Conservation (phyloP, 164 flowering plant species). For the Stephania yunnanensis region DNA sequence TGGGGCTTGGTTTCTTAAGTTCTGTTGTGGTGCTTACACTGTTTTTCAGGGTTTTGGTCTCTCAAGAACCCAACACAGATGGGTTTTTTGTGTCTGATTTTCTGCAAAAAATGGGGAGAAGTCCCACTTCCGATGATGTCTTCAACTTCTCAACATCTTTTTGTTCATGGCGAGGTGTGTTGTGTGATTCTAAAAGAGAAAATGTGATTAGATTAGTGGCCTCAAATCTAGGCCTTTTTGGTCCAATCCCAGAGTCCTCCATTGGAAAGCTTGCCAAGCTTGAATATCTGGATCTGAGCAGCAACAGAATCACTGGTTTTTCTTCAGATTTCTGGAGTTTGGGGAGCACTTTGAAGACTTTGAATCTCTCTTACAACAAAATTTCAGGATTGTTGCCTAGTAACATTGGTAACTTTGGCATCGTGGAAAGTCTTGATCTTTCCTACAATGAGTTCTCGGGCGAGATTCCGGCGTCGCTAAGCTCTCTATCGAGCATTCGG, state of each 20-base stretch:
- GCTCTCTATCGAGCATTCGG: conserved; percentile 43
- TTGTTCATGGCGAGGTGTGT: conserved; percentile 68
- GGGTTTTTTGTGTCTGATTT: conserved; percentile 62
- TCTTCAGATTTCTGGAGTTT: conserved; percentile 85
- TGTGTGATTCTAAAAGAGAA: conserved; percentile 39
- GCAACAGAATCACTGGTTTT: conserved; percentile 58
- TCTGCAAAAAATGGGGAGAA: conserved; percentile 53
- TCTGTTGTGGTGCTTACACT: conserved; percentile 36
- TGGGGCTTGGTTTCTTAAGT: conserved; percentile 41
- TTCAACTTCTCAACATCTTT: conserved; percentile 44
- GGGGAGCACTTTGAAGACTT: conserved; percentile 40
- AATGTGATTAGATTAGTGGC: conserved; percentile 36
- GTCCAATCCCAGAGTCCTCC: conserved; percentile 70
- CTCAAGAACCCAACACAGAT: conserved; percentile 78
- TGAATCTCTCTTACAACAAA: conserved; percentile 61
- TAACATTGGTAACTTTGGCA: conserved; percentile 73
- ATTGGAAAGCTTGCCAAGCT: conserved; percentile 74
- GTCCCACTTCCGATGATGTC: conserved; percentile 19
- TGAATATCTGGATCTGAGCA: conserved; percentile 71
- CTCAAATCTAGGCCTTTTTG: conserved; percentile 62
- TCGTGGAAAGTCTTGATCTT: conserved; percentile 53
- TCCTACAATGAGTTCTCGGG: conserved; percentile 62
- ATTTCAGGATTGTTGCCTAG: conserved; percentile 54
- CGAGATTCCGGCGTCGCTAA: conserved; percentile 54
- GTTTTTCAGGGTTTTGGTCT: conserved; percentile 33